Evolutionary conservation across 2,329 filamentous ascomycete genomes (phyloP), one percentile per base, ranked within the genome.

Genomic region (Fusarium torreyae): DNA sequence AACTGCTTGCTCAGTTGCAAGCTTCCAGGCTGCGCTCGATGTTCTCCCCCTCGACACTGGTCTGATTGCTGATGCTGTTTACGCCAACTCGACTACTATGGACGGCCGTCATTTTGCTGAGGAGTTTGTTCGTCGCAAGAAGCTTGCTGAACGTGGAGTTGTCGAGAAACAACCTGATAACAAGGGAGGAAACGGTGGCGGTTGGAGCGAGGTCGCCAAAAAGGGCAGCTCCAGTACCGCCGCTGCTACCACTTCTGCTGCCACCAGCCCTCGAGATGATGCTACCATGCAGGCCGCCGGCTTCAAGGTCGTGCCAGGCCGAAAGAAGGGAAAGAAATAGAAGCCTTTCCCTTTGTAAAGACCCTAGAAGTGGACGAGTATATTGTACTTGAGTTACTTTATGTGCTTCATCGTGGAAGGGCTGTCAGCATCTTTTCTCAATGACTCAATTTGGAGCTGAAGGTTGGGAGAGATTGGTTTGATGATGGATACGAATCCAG

Each of bases 131-230:
- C 92, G 94, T 34, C 94, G 95, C 74, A 95, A 94, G 82, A 97
- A 92, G 85, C 88, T 97, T 2, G 95, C 96, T 1, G 95, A 98
- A 73, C 96, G 94, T 83, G 96, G 96, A 39, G 88, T 98, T 40
- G 85, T 97, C 18, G 92, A 94, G 78, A 91, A 93, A 74, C 88
- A 92, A 56, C 85, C 72, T 50, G 86, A 88, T 5, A 85, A 83
- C 66, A 76, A 85, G 76, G 58, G 79, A 74, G 65, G 83, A 79
- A 69, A 81, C 26, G 82, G 85, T 26, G 90, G 92, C 57, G 95
- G 95, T 20, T 99, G 96, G 96, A 97, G 87, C 73, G 96, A 98
- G 82, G 96, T 99, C 53, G 96, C 96, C 2, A 98, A 98, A 90
- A 98, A 98, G 86, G 92, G 92, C 49, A 81, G 83, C 56, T 82